Evolutionary conservation across 352 stramenopile species (phyloP), one percentile per base, ranked within the genome.

Genomic region (Phytophthora multivora): DNA sequence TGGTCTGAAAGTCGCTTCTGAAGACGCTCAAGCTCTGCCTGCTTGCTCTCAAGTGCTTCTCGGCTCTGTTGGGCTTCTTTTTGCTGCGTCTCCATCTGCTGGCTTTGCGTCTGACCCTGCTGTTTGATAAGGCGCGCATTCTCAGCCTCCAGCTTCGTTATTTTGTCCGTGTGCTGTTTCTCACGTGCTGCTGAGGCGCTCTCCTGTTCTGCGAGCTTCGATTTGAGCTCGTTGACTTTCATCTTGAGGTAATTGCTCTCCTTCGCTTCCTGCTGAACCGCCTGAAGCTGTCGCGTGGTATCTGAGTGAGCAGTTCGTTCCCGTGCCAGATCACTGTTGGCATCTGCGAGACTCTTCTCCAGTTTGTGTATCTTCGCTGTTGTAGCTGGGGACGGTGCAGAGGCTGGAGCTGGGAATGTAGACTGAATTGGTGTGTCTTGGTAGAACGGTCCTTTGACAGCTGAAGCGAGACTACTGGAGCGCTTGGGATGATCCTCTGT

Each of bases 221-320:
- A 35, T 46, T 86, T 86, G 8, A 67, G 51, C 46, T 86, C 71
- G 26, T 59, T 81, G 25, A 69, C 62, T 60, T 86, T 86, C 76
- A 83, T 86, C 40, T 79, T 77, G 26, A 77, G 63, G 54, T 86
- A 86, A 47, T 79, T 79, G 50, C 64, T 77, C 41, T 86, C 76
- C 47, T 83, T 83, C 8, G 76, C 76, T 41, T 83, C 76, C 7
- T 69, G 54, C n/a, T 70, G 59, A n/a, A 66, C 68, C 3, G 60
- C 50, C 11, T 73, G 62, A 12, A 78, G 62, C 28, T 81, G 51
- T 33, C 51, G 50, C n/a, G 51, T 61, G 21, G 49, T 63, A 10
- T 66, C 69, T 5, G 40, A 38, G 36, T 58, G 39, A 36, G 47
- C 48, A 53, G 40, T 18, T 73, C 60, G 36, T 47, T 71, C 56